A percentile compares a stretch with the other conserved stretches of the same genome.
These are phyloP conservation scores for Lactarius quietus DNA, from an alignment of 768 basidiomycete genomes.

Conservation along the genomic window DNA sequence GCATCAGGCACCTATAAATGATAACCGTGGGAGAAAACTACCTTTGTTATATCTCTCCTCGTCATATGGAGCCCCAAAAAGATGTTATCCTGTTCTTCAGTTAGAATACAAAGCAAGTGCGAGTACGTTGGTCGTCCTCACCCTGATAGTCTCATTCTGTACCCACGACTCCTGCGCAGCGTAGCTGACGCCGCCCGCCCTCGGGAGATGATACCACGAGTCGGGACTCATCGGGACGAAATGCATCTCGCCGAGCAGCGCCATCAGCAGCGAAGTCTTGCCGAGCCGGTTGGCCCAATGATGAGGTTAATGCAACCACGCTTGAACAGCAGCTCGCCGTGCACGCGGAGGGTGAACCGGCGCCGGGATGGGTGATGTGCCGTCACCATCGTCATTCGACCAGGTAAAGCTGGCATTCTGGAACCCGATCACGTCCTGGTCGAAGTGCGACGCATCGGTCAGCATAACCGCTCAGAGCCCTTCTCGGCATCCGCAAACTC, in stretches of 20 bases:
- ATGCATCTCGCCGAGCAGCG: slow-evolving; percentile 66
- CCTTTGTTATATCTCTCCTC: slow-evolving; percentile 42
- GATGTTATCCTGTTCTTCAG: slow-evolving; percentile 43
- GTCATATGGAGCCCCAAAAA: slow-evolving; percentile 48
- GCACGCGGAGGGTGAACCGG: slow-evolving; percentile 47
- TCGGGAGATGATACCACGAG: slow-evolving; percentile 68
- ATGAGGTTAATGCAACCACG: slow-evolving; percentile 53
- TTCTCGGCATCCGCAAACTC: slow-evolving; percentile 26
- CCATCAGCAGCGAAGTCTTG: slow-evolving; percentile 66
- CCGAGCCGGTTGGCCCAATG: slow-evolving; percentile 56
- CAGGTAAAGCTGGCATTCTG: slow-evolving; percentile 53
- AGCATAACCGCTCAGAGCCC: slow-evolving; percentile 20
- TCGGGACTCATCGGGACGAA: slow-evolving; percentile 47
- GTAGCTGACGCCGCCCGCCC: slow-evolving; percentile 67
- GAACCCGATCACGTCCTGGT: slow-evolving; percentile 44
- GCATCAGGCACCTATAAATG: neutral
- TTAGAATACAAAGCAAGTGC: neutral
- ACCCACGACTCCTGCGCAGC: slow-evolving; percentile 87
- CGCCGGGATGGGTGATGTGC: slow-evolving; percentile 43
- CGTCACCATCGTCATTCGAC: slow-evolving; percentile 39
- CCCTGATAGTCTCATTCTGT: slow-evolving; percentile 71
- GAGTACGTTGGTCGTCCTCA: slow-evolving; percentile 27
- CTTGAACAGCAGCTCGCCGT: slow-evolving; percentile 54
- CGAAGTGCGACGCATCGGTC: slow-evolving; percentile 23
- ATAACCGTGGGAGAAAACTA: slow-evolving; percentile 12